Base-by-base conservation (phyloP, 1,284 basidiomycete genomes). In the Cryptococcus hybrid region DNA sequence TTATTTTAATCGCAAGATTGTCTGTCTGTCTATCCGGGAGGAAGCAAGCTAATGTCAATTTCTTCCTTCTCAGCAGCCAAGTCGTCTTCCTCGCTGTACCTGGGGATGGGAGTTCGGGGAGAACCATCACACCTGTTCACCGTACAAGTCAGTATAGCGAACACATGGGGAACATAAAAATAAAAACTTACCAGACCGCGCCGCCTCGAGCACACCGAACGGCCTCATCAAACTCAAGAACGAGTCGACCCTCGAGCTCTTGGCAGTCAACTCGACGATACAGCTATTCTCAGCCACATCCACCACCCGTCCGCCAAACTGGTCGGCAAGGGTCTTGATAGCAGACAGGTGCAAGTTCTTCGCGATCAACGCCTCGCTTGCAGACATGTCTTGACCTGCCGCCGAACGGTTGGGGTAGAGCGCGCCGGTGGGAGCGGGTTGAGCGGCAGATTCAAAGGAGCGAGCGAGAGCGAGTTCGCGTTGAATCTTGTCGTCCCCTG, bases 261-360 rank as follows among this genome's bases (percentile, higher is more conserved):
- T 99, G 51, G 89, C 96, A 24, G 89, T 88, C 77, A 98, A 80
- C 81, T 99, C 95, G 49, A 99, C 90, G 62, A 98, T 97, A 49
- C 95, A 87, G 71, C 88, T 89, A 70, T 95, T 87, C 75, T 94
- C 90, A 76, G 89, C 90, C 55, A 99, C 87, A 76, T 99, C 96
- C 46, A 98, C 94, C 58, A 99, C 86, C 66, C 88, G 87, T 7
- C 90, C 96, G 34, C 89, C 87, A 70, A 99, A 99, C 78, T 99
- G 94, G 51, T 84, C 80, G 0, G 92, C 84, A 43, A 99, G 86
- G 44, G 86, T 84, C 58, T 87, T 86, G 74, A 99, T 88, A 35
- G 90, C 89, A 49, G 88, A 86, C 59, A 99, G 79, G 76, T 97
- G 88, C 71, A 94, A 86, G 76, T 92, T 90, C 80, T 96, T 96